Percentiles rank a stretch among this genome's conserved stretches.
These are phyloP conservation scores for Pichia sporocuriosa DNA, from an alignment of 805 yeast species.

Conservation along the genomic window DNA sequence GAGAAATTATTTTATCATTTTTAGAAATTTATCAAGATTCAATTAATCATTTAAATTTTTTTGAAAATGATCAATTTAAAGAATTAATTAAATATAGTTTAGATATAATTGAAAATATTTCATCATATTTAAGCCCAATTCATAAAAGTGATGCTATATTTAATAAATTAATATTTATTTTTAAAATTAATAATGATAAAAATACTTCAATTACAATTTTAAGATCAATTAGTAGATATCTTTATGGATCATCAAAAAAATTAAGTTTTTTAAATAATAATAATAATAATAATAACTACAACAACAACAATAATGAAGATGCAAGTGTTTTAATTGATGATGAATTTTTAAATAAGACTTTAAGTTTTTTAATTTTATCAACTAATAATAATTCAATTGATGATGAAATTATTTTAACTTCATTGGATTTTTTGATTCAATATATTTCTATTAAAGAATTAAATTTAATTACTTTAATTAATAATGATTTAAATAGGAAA, in stretches of 20 bases:
- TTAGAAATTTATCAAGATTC: slow-evolving; percentile 30
- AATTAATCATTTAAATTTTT: slow-evolving; percentile 10
- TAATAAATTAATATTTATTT: slow-evolving; percentile 43
- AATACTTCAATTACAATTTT: slow-evolving; percentile 60
- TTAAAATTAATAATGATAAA: slow-evolving; percentile 56
- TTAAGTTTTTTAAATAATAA: no score
- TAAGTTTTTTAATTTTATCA: slow-evolving; percentile 49
- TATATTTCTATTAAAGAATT: slow-evolving; percentile 47
- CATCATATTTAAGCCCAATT: slow-evolving; percentile 76
- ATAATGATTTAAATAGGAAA: slow-evolving; percentile 41
- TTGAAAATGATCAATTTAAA: slow-evolving; percentile 30
- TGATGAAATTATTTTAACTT: slow-evolving; percentile 68
- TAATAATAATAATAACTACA: neutral
- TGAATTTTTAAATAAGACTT: slow-evolving; percentile 44
- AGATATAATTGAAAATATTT: slow-evolving; percentile 78
- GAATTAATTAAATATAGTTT: slow-evolving; percentile 63
- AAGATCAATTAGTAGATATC: slow-evolving; percentile 71
- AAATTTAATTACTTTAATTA: slow-evolving; percentile 46
- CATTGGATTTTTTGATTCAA: slow-evolving; percentile 78
- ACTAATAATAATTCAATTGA: slow-evolving; percentile 31
- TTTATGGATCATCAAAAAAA: slow-evolving; percentile 44
- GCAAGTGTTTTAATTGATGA: slow-evolving; percentile 44
- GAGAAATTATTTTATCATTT: slow-evolving; percentile 39
- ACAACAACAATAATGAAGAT: slow-evolving; percentile 24
- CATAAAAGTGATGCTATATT: slow-evolving; percentile 64